Base-by-base conservation (phyloP, 345 rosid species). In the Moringa oleifera region DNA sequence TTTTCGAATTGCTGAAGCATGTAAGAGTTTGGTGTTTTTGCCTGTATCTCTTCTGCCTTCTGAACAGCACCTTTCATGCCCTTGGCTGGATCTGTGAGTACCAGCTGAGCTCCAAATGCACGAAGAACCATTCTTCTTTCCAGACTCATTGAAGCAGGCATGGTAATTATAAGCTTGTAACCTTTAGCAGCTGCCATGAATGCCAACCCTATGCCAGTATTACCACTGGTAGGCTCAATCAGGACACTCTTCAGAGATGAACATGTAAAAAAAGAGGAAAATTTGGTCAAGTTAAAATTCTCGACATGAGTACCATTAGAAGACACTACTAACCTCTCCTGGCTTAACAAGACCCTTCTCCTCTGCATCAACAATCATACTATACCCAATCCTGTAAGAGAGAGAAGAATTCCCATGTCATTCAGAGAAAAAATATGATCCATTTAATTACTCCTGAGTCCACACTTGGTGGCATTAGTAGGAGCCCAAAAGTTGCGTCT, bases 71-170 rank as follows among this genome's bases (percentile, higher is more conserved):
- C 90, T 70, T 78, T 87, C 85, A 85, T 75, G 66, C 84, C 88
- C 62, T 70, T 73, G 59, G 88, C 87, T 16, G 87, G 85, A 73
- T 81, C 85, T 16, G 90, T 85, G 45, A 87, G 87, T 61, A 87
- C 80, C 62, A 87, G 72, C 81, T 87, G 89, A 60, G 91, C 89
- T 62, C 95, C 91, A 64, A 87, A 85, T 61, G 83, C 95, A 54
- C 79, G 82, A 58, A 87, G 95, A 62, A 87, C 79, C 71, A 82
- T 87, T 78, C 90, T 83, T 82, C 95, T 85, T 67, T 87, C 95
- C n/a, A 85, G 73, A 69, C 95, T 87, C 95, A 87, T 82, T 19
- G 90, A 77, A 65, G 95, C 76, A 58, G 95, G 95, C 95, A 87
- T 87, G 22, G 86, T 81, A 52, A 87, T 78, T 51, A 87, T 85